Evolutionary conservation across 164 flowering plant species (phyloP), one percentile per base, ranked within the genome.

Genomic region (Vitis rotundifolia): DNA sequence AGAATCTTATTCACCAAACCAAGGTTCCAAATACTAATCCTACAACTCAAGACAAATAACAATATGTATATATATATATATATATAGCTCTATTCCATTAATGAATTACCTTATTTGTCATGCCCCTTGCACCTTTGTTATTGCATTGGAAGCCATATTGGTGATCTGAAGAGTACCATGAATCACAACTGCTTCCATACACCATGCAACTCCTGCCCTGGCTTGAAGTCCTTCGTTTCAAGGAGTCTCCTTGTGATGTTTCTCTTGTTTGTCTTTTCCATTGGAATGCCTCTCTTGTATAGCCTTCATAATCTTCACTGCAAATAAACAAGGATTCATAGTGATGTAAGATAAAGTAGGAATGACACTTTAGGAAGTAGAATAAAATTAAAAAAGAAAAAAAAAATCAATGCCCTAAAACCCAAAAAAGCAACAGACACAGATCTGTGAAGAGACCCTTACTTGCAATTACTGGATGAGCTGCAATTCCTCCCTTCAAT

Each of bases 391-490:
- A 22, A 22, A 22, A 22, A 22, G 26, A 18, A 19, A 22, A 6
- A 16, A 26, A 51, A 18, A 49, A 28, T 2, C 44, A 37, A 37
- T 37, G 44, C 7, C 44, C 44, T 37, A 5, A 37, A 37, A 37
- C 44, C 18, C 69, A 29, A 13, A 53, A 14, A 37, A 44, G 15
- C 50, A 28, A 49, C 8, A 57, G 31, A 11, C 15, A 61, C 11
- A 29, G 26, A 63, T 22, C 14, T 10, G n/a, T 49, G 3, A 70
- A 62, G 7, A 47, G 26, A 14, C 18, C 76, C 90, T 79, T 80
- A 91, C 98, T 78, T 76, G 85, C 89, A 87, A 77, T 85, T 83
- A 78, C 88, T 90, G 56, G 97, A 92, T 61, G 96, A 82, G 87
- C 91, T 81, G 82, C 96, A 92, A 75, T 51, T 80, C 77, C 93